Percentiles rank a stretch among this genome's conserved stretches.
Conservation (phyloP, 306 rosid genomes). For the Medicago truncatula region MtrunA17r5.0-ANR NC_053049.1:29907501-29908000, state of each 20-base stretch:
- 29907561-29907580: too few species aligned
- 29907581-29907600: too few species aligned
- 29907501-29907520: too few species aligned
- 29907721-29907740: too few species aligned
- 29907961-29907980: conserved; percentile 95
- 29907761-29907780: conserved; percentile 45
- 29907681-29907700: too few species aligned
- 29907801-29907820: conserved; percentile 45
- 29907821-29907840: conserved; percentile 53
- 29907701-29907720: too few species aligned
- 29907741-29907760: not conserved
- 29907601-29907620: too few species aligned
- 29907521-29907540: too few species aligned
- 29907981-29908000: conserved; percentile 66
- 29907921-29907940: conserved; percentile 39
- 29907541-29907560: too few species aligned
- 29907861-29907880: conserved; percentile 69
- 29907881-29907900: conserved; percentile 83
- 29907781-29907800: conserved; percentile 52
- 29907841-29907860: conserved; percentile 53
- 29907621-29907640: too few species aligned
- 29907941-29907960: conserved; percentile 55
- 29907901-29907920: conserved; percentile 58
- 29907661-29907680: too few species aligned
- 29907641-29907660: too few species aligned